Conservation (phyloP, 2,329 filamentous ascomycete genomes). For the Dactylonectria macrodidyma region DNA sequence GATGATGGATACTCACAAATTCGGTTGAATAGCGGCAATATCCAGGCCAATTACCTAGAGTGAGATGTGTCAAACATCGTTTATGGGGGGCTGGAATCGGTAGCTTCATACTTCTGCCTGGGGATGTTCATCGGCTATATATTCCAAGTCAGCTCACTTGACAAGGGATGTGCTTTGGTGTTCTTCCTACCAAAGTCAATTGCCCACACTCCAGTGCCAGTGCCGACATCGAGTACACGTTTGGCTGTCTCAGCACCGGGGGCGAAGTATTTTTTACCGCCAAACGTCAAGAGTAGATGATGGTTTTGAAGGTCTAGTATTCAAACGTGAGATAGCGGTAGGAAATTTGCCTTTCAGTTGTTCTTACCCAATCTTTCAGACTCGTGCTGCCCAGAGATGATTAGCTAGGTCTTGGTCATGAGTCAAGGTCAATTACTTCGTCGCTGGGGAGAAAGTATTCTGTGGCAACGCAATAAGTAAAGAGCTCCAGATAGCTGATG, state of each 20-base stretch:
- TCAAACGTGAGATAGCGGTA: background rate
- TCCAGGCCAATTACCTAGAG: constrained; percentile 20
- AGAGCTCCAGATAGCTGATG: background rate
- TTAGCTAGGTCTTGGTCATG: accelerated
- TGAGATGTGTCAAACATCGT: background rate
- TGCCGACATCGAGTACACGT: constrained; percentile 32
- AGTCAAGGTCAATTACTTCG: background rate
- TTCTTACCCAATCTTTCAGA: constrained; percentile 31
- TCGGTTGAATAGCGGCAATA: constrained; percentile 30
- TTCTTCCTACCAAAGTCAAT: constrained; percentile 32
- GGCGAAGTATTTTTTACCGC: constrained; percentile 23
- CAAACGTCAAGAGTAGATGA: constrained; percentile 31
- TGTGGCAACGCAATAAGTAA: background rate
- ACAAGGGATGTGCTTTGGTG: too few relatives aligned
- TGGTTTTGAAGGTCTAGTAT: constrained; percentile 34
- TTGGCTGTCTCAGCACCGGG: constrained; percentile 26
- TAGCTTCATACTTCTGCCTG: constrained; percentile 9
- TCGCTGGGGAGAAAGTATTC: constrained; percentile 38
- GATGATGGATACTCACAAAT: background rate
- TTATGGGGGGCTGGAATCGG: accelerated
- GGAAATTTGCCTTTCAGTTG: accelerated
- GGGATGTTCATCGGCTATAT: constrained; percentile 35
- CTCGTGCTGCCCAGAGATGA: constrained; percentile 15
- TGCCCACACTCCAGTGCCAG: constrained; percentile 36
- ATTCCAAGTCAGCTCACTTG: background rate